These are phyloP conservation scores for Lactuca sativa DNA, from an alignment of 129 eudicot genomes.

Conservation along the genomic window DNA sequence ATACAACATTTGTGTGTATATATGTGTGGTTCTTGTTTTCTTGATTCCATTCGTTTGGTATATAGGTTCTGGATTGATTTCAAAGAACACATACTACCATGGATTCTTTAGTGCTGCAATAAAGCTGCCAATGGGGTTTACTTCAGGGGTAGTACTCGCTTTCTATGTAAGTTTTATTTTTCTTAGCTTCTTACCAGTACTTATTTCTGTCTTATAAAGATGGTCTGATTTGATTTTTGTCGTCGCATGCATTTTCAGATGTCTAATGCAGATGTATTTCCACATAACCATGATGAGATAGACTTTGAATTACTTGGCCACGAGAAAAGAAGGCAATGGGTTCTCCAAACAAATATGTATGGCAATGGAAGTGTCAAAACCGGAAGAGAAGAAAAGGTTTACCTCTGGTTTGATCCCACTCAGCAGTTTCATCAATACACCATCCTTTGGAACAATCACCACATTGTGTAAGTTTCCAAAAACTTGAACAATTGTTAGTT, in stretches of 20 bases:
- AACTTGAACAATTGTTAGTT: background rate
- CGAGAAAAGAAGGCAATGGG: conserved; percentile 72
- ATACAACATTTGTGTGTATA: background rate
- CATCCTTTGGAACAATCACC: conserved; percentile 91
- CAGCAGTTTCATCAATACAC: conserved; percentile 66
- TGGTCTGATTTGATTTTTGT: conserved; percentile 16
- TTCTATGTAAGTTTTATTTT: conserved; percentile 59
- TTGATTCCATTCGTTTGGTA: background rate
- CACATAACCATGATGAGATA: conserved; percentile 88
- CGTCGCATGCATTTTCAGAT: conserved; percentile 51
- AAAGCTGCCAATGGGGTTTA: conserved; percentile 74
- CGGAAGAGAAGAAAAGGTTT: conserved; percentile 91
- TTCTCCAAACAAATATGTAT: conserved; percentile 85
- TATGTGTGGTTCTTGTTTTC: background rate
- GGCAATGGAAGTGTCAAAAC: conserved; percentile 90
- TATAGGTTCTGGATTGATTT: conserved; percentile 80
- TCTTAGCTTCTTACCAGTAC: background rate
- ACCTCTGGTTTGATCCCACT: conserved; percentile 95
- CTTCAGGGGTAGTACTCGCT: conserved; percentile 91
- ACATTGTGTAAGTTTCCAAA: conserved; percentile 68
- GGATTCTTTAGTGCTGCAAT: conserved; percentile 92
- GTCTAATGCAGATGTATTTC: conserved; percentile 71
- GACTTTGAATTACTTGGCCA: conserved; percentile 93
- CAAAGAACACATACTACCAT: conserved; percentile 71
- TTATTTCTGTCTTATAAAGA: background rate